Evolutionary conservation across 2,329 filamentous ascomycete species (phyloP).

Genomic region (Calonectria leucothoes): DNA sequence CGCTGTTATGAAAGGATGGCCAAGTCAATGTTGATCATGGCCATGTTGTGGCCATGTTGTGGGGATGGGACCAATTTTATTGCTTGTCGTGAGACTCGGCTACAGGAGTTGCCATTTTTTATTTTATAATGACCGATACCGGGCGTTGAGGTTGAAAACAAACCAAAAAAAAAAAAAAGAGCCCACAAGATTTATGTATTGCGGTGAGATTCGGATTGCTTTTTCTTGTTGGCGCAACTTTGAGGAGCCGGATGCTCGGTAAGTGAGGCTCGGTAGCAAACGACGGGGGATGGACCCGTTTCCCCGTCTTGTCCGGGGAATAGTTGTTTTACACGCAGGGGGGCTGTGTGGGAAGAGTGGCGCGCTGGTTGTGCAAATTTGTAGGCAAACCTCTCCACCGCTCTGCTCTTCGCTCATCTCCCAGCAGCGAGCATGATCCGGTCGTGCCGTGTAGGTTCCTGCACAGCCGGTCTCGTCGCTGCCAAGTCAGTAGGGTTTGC

Average conservation of each 20-base stretch:
- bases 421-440: background rate
- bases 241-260: background rate
- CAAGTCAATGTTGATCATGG: background rate
- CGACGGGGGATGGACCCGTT: background rate
- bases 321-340: background rate
- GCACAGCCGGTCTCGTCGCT: background rate
- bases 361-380: background rate
- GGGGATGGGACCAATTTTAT: background rate
- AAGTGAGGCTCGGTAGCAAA: background rate
- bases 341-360: background rate
- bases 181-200: no score
- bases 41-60: background rate
- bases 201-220: background rate
- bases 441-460: slow-evolving; percentile 1
- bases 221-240: background rate
- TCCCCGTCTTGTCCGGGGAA: background rate
- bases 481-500: background rate
- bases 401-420: no score
- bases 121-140: background rate
- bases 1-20: background rate
- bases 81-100: background rate
- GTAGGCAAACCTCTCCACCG: background rate
- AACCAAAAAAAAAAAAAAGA: no score
- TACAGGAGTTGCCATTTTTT: background rate
- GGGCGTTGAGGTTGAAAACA: background rate